Evolutionary conservation across 257 asterid species (phyloP).

Genomic region (Craterostigma plantagineum): DNA sequence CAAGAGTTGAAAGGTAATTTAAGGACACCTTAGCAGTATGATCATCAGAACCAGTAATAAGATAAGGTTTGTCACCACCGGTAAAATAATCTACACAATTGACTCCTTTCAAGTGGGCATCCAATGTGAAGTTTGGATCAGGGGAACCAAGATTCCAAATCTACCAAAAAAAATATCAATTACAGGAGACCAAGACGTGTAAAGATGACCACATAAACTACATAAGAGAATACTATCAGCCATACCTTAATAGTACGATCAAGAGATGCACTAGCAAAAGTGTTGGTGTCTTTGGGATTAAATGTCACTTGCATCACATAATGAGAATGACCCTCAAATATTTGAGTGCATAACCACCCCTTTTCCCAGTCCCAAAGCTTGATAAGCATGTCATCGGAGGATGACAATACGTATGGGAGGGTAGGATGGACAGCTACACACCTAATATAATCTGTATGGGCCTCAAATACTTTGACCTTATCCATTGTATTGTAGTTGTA

Average conservation of each 20-base stretch:
- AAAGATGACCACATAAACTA: not conserved
- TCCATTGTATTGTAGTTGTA: constrained; percentile 97
- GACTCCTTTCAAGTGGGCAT: constrained; percentile 94
- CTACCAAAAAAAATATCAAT: constrained; percentile 20
- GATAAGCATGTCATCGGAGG: constrained; percentile 98
- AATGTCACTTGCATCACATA: constrained; percentile 99
- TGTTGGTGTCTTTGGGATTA: constrained; percentile 94
- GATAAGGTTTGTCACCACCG: constrained; percentile 93
- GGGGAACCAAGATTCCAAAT: constrained; percentile 99
- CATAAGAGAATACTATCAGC: not conserved
- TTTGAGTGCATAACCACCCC: constrained; percentile 91
- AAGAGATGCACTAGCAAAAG: constrained; percentile 99
- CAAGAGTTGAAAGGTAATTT: constrained; percentile 9
- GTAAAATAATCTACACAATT: constrained; percentile 96
- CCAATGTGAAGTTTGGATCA: constrained; percentile 94
- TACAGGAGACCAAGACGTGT: not conserved
- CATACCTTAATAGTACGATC: constrained; percentile 93
- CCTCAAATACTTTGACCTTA: constrained; percentile 89
- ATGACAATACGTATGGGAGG: constrained; percentile 85
- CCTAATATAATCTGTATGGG: constrained; percentile 96
- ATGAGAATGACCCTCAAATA: constrained; percentile 99
- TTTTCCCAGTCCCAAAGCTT: constrained; percentile 99
- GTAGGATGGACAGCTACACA: constrained; percentile 97
- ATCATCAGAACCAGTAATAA: constrained; percentile 96
- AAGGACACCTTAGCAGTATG: constrained; percentile 89